Conservation (phyloP, 331 rosid genomes). For the Spiraea crenata region DNA sequence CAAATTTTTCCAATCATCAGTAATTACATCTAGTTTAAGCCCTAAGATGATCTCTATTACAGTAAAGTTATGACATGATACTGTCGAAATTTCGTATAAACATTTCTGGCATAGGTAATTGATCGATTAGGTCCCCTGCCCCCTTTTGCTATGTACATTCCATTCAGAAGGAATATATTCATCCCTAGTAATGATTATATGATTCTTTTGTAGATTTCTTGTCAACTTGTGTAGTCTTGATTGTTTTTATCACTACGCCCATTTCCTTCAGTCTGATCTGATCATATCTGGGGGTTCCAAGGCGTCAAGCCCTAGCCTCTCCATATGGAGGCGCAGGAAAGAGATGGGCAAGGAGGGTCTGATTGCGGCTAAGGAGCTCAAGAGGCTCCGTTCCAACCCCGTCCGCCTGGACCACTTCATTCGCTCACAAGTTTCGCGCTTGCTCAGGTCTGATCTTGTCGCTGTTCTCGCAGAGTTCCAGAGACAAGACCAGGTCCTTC, state of each 20-base stretch:
- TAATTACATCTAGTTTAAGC: background rate
- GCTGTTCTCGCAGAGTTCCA: conserved; percentile 84
- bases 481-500: conserved; percentile 78
- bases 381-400: conserved; percentile 59
- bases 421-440: conserved; percentile 67
- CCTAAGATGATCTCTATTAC: background rate
- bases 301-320: conserved; percentile 85
- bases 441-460: conserved; percentile 89
- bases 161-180: background rate
- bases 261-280: too few species aligned
- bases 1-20: too few species aligned
- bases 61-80: background rate
- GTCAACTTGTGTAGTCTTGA: too few species aligned
- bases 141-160: background rate
- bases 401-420: conserved; percentile 68
- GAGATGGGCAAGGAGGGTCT: conserved; percentile 92
- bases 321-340: conserved; percentile 91
- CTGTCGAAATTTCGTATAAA: background rate
- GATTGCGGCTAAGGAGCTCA: conserved; percentile 72
- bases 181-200: conserved; percentile 21
- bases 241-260: too few species aligned
- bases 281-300: conserved; percentile 14
- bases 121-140: background rate
- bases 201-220: too few species aligned
- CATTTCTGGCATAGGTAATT: background rate